phyloP scores from a whole-genome alignment of 192 early-diverging fungal genomes.

The Glomus cerebriforme region DNA sequence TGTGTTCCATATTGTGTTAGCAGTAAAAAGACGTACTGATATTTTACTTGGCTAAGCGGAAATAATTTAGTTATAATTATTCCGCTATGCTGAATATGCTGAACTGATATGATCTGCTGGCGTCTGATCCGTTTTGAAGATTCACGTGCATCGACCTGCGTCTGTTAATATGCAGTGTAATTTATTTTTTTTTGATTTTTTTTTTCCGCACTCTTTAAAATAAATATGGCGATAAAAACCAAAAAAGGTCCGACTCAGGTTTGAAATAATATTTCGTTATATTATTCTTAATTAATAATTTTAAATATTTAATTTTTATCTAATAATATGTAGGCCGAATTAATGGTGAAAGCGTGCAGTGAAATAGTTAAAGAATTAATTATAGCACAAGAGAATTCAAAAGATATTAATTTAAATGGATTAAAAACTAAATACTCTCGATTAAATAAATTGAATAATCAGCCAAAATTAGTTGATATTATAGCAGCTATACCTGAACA shows the following conservation, averaged over 20 bases:
- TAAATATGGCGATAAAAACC: background rate
- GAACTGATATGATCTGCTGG: no score
- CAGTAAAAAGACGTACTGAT: no score
- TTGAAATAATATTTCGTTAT: background rate
- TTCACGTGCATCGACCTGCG: no score
- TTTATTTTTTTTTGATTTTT: no score
- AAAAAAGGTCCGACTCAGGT: background rate
- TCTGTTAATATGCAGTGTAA: no score
- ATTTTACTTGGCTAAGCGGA: no score
- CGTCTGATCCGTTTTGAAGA: no score
- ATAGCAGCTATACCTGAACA: conserved; percentile 98
- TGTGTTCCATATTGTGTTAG: no score
- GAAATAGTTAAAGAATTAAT: conserved; percentile 94
- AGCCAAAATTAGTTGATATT: conserved; percentile 96
- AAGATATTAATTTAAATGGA: conserved; percentile 87
- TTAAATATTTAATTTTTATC: background rate
- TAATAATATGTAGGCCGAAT: conserved; percentile 56
- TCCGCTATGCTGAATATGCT: no score
- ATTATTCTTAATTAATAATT: background rate
- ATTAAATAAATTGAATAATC: conserved; percentile 74
- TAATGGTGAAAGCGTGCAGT: conserved; percentile 80
- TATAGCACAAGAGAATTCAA: conserved; percentile 59
- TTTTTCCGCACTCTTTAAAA: background rate
- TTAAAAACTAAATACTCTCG: conserved; percentile 77
- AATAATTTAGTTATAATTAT: no score